These are phyloP conservation scores for Diplogelasinospora grovesii DNA, from an alignment of 495 filamentous ascomycete genomes.

Conservation along the genomic window DNA sequence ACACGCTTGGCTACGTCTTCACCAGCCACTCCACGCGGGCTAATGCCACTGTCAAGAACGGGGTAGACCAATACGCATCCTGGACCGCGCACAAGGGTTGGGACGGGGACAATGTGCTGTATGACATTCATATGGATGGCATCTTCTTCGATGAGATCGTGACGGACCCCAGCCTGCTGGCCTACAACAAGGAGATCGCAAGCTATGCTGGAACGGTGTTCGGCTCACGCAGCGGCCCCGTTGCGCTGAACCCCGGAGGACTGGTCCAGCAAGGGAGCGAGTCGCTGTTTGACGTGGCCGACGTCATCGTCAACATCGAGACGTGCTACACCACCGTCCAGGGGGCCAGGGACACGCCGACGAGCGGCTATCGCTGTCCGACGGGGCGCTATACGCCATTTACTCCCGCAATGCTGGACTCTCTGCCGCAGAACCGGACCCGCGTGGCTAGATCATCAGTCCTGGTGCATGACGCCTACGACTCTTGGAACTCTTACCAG, in stretches of 20 bases:
- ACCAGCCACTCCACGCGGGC: neutral
- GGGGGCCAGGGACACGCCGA: neutral
- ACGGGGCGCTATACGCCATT: slow-evolving; percentile 4
- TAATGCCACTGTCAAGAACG: slow-evolving; percentile 1
- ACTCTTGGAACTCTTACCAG: neutral
- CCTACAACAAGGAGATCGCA: slow-evolving; percentile 4
- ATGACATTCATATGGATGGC: slow-evolving; percentile 4
- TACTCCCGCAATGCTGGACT: neutral
- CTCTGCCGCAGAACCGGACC: neutral
- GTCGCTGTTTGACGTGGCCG: slow-evolving; percentile 2
- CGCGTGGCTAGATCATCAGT: slow-evolving; percentile 5
- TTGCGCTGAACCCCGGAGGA: slow-evolving; percentile 5
- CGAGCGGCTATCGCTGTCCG: slow-evolving; percentile 4
- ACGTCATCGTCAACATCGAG: slow-evolving; percentile 3
- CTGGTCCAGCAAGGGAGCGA: neutral
- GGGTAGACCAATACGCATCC: slow-evolving; percentile 3
- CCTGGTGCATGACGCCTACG: slow-evolving; percentile 5
- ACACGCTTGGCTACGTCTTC: slow-evolving; percentile 4
- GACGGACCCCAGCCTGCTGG: neutral
- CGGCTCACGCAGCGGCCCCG: neutral
- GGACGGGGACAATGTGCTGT: neutral
- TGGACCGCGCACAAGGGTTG: slow-evolving; percentile 1
- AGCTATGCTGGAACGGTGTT: neutral
- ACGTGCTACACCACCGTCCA: slow-evolving; percentile 3
- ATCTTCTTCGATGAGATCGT: slow-evolving; percentile 9